These are phyloP conservation scores for Parmales sp. DNA, from an alignment of 108 stramenopile species.

Conservation along the genomic window DNA sequence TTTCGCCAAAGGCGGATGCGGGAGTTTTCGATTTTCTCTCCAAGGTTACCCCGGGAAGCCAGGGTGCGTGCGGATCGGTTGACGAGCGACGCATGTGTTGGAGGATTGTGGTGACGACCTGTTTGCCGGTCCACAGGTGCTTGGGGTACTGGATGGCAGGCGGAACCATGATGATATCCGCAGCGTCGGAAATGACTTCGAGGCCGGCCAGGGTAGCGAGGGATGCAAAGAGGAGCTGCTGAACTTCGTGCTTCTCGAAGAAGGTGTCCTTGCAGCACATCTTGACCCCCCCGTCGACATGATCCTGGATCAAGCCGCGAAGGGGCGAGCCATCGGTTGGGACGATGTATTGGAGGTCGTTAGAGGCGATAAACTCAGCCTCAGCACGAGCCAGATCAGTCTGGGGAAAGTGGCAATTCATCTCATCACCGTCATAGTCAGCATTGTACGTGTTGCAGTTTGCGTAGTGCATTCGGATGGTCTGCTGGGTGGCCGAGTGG, in stretches of 20 bases:
- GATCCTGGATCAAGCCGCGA: constrained; percentile 98
- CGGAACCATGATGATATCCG: constrained; percentile 71
- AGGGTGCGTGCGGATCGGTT: neutral
- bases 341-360: constrained; percentile 42
- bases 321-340: constrained; percentile 95
- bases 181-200: constrained; percentile 62
- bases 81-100: constrained; percentile 69
- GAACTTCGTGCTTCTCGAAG: constrained; percentile 78
- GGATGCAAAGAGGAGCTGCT: constrained; percentile 86
- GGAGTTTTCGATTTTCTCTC: constrained; percentile 89
- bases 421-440: constrained; percentile 99
- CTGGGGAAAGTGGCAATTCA: constrained; percentile 99
- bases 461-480: constrained; percentile 98
- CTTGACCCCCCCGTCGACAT: constrained; percentile 94
- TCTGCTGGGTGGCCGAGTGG: constrained; percentile 79
- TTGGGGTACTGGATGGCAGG: constrained; percentile 89
- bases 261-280: constrained; percentile 85
- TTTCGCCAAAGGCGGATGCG: constrained; percentile 69
- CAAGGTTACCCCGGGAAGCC: constrained; percentile 63
- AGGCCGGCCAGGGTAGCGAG: constrained; percentile 78
- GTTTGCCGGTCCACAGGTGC: constrained; percentile 91
- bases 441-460: constrained; percentile 99
- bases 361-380: constrained; percentile 67
- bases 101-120: constrained; percentile 81
- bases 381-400: constrained; percentile 90